Base-by-base conservation (phyloP, 768 basidiomycete species). In the Cyathus striatus region DNA sequence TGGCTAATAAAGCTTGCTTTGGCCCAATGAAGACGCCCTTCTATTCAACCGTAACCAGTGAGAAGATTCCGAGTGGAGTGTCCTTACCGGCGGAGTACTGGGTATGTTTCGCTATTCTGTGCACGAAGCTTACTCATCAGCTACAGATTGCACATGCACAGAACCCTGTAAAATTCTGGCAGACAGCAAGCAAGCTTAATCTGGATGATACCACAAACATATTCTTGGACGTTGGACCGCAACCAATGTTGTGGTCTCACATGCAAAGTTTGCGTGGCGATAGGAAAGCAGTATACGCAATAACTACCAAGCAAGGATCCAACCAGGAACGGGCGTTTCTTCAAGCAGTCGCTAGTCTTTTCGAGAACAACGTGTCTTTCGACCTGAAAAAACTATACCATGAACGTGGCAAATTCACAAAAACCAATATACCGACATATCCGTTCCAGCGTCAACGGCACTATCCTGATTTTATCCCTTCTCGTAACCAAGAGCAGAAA, bases 371-470 rank as follows among this genome's bases (percentile, higher is more conserved):
- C 7, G 45, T 59, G 21, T 51, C 45, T 7, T 47, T 57, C 27
- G 54, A 65, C 26, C 60, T 66, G 33, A 40, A 45, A 3, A 25
- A 18, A 5, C 48, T 66, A 3, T 57, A 56, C 42, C 38, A 34
- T 6, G 54, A 60, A 38, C 55, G 52, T 51, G 48, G 48, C 45
- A 45, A 40, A 23, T 47, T 56, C 45, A 35, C 45, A 22, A 62
- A 55, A 49, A 62, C 55, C 3, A 47, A 55, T 34, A 30, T 65
- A 20, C 65, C 63, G 0, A 66, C 61, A 1, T 66, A 66, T 43
- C 65, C 65, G 2, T 66, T 63, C 59, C 63, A 64, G 44, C 61
- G 62, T 20, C 49, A 59, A 6, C 54, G 55, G 21, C 61, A 62
- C 39, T 66, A 64, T 30, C 65, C 65, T 4, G 40, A 53, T 9